Base-by-base conservation (phyloP, 1,284 basidiomycete genomes). In the Inonotus obliquus region DNA sequence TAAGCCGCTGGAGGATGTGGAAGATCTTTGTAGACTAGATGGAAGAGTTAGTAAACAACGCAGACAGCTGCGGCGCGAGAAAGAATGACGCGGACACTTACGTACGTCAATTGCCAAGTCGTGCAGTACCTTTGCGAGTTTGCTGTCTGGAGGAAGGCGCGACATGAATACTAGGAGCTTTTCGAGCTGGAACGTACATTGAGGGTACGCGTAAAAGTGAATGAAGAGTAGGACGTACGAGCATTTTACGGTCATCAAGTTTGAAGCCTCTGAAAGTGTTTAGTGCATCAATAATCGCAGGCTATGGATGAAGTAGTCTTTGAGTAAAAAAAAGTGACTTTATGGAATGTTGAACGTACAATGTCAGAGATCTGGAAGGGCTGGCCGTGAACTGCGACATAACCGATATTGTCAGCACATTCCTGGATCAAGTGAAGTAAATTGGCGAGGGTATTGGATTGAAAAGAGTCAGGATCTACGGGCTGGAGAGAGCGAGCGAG, bases 1-100 rank as follows among this genome's bases (percentile, higher is more conserved):
- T 82, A 85, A 7, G 75, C 75, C 44, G 73, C 73, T 2, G 86
- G 81, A 7, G 88, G 88, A 63, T 89, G 88, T 0, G 86, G 86
- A 35, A 89, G 76, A 66, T 89, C 87, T 63, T 83, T 82, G 72
- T 84, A 87, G 23, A 85, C 81, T 83, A 21, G n/a, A n/a, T n/a
- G n/a, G n/a, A n/a, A n/a, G n/a, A n/a, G n/a, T n/a, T n/a, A n/a
- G n/a, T n/a, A n/a, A n/a, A n/a, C n/a, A n/a, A n/a, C n/a, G n/a
- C n/a, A n/a, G n/a, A n/a, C n/a, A n/a, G n/a, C n/a, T n/a, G n/a
- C n/a, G n/a, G n/a, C n/a, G n/a, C n/a, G n/a, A n/a, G n/a, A n/a
- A n/a, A n/a, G n/a, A n/a, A n/a, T n/a, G n/a, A 37, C 4, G 21
- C 4, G 21, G 52, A 44, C 14, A 71, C 82, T 68, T 67, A 86